A percentile compares a stretch with the other conserved stretches of the same genome.
Evolutionary conservation across 1,284 basidiomycete genomes (phyloP).

Genomic region (Bondarzewia mesenterica): DNA sequence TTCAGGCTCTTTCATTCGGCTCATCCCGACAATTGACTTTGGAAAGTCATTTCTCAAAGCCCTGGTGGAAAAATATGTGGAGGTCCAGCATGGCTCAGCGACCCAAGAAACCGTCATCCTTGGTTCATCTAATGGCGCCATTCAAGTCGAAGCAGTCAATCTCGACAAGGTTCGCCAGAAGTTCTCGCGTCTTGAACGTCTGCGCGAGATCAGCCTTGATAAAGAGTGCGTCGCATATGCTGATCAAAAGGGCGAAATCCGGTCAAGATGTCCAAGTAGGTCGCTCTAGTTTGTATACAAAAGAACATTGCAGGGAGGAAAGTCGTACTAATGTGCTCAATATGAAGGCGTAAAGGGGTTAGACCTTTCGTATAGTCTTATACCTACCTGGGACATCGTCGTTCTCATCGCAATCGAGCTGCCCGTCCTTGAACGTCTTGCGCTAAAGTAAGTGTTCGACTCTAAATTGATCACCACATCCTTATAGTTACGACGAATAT

Average conservation of each 20-base stretch:
- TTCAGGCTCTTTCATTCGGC: conserved; percentile 72
- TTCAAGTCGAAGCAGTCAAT: conserved; percentile 82
- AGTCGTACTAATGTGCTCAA: conserved; percentile 1
- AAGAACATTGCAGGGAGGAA: background rate
- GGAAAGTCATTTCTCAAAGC: conserved; percentile 75
- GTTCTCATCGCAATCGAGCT: conserved; percentile 61
- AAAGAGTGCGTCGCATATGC: conserved; percentile 52
- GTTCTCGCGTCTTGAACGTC: conserved; percentile 55
- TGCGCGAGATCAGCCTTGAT: conserved; percentile 78
- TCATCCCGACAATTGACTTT: conserved; percentile 37
- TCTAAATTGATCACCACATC: conserved; percentile 7
- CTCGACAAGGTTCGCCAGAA: conserved; percentile 72
- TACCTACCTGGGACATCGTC: conserved; percentile 68
- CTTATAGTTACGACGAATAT: conserved; percentile 14
- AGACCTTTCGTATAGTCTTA: conserved; percentile 76
- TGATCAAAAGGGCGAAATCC: conserved; percentile 47
- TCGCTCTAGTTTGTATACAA: background rate
- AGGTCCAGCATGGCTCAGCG: conserved; percentile 41
- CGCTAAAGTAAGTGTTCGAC: conserved; percentile 60
- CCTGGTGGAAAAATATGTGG: conserved; percentile 69
- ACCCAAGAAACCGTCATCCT: conserved; percentile 58
- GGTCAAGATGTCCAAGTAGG: conserved; percentile 62
- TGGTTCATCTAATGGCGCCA: conserved; percentile 75
- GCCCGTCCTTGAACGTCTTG: conserved; percentile 53
- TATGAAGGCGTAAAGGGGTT: conserved; percentile 65